phyloP scores from a whole-genome alignment of 2,329 filamentous ascomycete species.

The Xylariaceae sp. region DNA sequence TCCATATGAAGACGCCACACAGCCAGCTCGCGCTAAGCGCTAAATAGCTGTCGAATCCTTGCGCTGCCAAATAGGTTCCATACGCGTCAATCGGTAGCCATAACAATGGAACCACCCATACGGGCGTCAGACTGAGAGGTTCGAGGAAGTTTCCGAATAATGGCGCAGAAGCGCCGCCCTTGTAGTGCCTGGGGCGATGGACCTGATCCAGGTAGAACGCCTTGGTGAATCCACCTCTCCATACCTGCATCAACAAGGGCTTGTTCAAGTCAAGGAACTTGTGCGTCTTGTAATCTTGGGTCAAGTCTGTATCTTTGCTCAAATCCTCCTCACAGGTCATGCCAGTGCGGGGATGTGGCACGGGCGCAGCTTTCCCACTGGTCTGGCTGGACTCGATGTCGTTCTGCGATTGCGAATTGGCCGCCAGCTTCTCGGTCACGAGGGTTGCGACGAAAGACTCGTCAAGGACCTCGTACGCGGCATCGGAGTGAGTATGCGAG shows the following conservation, averaged over 20 bases:
- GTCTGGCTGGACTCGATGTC: slow-evolving; percentile 34
- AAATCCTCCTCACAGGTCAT: slow-evolving; percentile 88
- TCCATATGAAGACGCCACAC: slow-evolving; percentile 75
- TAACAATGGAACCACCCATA: slow-evolving; percentile 79
- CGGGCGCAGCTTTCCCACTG: slow-evolving; percentile 29
- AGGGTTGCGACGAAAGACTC: slow-evolving; percentile 83
- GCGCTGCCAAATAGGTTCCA: slow-evolving; percentile 60
- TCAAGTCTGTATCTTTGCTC: slow-evolving; percentile 73
- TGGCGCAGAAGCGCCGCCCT: slow-evolving; percentile 83
- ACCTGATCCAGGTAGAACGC: slow-evolving; percentile 97
- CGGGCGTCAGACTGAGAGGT: slow-evolving; percentile 89
- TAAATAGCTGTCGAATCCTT: slow-evolving; percentile 50
- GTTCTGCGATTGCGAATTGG: slow-evolving; percentile 33
- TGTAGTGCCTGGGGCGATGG: slow-evolving; percentile 93
- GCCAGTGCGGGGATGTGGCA: slow-evolving; percentile 64
- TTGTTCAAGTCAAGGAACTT: slow-evolving; percentile 88
- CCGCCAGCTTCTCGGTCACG: slow-evolving; percentile 48
- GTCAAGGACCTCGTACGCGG: slow-evolving; percentile 92
- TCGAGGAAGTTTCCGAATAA: slow-evolving; percentile 98
- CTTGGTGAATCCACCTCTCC: slow-evolving; percentile 81
- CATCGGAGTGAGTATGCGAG: slow-evolving; percentile 82
- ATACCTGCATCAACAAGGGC: slow-evolving; percentile 83
- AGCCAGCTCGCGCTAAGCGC: slow-evolving; percentile 58
- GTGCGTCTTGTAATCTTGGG: slow-evolving; percentile 75
- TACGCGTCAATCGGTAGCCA: slow-evolving; percentile 82